Percentiles rank a stretch among this genome's conserved stretches.
These are phyloP conservation scores for Pyricularia grisea DNA, from an alignment of 2,329 filamentous ascomycete species.

Conservation along the genomic window DNA sequence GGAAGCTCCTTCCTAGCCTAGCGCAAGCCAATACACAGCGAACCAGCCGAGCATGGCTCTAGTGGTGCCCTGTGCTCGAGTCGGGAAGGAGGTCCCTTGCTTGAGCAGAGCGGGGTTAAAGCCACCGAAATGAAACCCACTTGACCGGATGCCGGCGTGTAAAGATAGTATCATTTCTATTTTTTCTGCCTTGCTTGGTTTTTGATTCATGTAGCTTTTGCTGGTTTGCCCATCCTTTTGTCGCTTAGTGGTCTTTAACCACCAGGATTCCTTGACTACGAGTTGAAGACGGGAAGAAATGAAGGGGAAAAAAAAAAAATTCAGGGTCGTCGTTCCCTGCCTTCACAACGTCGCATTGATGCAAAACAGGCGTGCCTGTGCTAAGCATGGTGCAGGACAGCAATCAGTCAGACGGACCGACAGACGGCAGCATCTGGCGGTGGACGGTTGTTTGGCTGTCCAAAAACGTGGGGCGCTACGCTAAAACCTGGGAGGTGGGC, in stretches of 20 bases:
- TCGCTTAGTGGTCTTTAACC: not conserved
- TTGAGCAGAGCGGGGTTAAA: not conserved
- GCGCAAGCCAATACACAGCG: not conserved
- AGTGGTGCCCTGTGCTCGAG: not conserved
- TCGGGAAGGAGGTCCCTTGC: not conserved
- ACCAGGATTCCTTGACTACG: not conserved
- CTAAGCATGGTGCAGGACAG: not conserved
- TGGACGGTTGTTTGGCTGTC: not conserved
- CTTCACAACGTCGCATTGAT: not conserved
- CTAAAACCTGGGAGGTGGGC: not conserved
- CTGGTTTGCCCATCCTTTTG: not conserved
- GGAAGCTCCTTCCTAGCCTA: not conserved
- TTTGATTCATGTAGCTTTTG: not conserved
- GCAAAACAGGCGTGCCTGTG: not conserved
- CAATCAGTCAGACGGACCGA: not conserved
- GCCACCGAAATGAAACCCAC: constrained; percentile 1
- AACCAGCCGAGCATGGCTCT: not conserved
- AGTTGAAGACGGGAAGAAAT: not conserved
- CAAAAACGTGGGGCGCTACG: not conserved
- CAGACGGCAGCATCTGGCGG: not conserved
- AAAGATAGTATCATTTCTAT: not conserved
- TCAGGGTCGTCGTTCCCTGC: not conserved
- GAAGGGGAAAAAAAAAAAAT: not conserved
- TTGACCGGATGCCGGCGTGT: not conserved
- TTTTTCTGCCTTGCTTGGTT: not conserved